Evolutionary conservation across 495 filamentous ascomycete species (phyloP), one percentile per base, ranked within the genome.

Genomic region (Stereocaulon alpinum): DNA sequence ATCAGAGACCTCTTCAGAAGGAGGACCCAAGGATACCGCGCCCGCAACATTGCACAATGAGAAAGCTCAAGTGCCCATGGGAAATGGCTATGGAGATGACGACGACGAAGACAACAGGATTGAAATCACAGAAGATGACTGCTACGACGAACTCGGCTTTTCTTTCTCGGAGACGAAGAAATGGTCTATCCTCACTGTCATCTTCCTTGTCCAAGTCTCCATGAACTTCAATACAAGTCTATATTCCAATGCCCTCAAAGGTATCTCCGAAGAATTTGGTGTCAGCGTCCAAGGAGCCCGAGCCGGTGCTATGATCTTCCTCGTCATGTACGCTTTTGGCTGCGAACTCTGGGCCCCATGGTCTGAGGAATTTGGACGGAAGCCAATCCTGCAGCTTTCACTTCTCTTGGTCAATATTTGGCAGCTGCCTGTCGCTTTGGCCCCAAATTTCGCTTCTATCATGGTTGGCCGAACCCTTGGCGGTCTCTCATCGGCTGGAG

Each of bases 331-430:
- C 63, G 81, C 80, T 7, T 84, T 86, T 62, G 82, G 81, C 27
- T 84, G 82, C 69, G 82, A 86, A 62, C 72, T 86, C 0, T 85
- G 82, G 82, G 82, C 82, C 1, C 82, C 82, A 0, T 86, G 82
- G 82, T 81, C 77, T 61, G 82, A 86, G 58, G 82, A 85, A 52
- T 67, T 80, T 49, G 82, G 82, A 14, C 77, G 82, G 14, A 78
- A 76, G 66, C 76, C 75, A 0, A 76, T 84, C 42, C 68, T 83
- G 18, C 82, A 85, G 64, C 44, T 70, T 0, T 79, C 74, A 58
- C 64, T 85, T 34, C 74, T 82, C 45, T 67, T 85, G 1, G 81
- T 85, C 64, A 85, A 85, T 48, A 63, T 82, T 45, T 85, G 70
- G 68, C 80, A 83, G 40, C 64, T 85, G 24, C 74, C 79, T 6